phyloP scores from a whole-genome alignment of 352 stramenopile species.

The Pythium sukuiense region DNA sequence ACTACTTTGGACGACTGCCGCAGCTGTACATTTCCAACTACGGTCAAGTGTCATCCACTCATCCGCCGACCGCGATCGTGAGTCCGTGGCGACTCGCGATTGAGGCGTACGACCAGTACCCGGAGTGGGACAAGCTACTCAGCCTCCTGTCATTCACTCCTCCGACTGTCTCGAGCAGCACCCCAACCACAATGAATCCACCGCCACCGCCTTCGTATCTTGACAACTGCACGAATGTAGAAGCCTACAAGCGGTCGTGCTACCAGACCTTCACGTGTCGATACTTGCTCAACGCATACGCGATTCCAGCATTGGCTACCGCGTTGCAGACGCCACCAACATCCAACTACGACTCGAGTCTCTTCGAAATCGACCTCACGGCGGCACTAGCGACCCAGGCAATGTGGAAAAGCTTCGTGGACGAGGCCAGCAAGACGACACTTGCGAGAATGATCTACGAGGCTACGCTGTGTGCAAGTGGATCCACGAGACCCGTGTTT shows the following conservation, averaged over 20 bases:
- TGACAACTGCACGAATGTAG: background rate
- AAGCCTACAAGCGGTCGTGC: background rate
- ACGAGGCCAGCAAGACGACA: background rate
- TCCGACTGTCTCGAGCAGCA: background rate
- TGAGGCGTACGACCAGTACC: conserved; percentile 10
- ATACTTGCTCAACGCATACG: conserved; percentile 3
- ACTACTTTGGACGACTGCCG: conserved; percentile 17
- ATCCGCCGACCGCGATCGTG: background rate
- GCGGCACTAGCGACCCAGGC: conserved; percentile 1
- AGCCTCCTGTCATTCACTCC: conserved; percentile 1
- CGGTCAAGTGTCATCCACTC: too few species aligned
- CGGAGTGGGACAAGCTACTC: conserved; percentile 18
- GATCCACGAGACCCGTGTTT: background rate
- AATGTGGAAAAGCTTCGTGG: background rate
- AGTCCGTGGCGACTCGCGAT: conserved; percentile 3
- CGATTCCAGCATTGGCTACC: background rate
- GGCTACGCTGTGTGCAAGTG: background rate
- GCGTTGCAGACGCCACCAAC: background rate
- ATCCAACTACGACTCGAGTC: background rate
- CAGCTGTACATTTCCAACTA: background rate
- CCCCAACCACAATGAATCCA: background rate
- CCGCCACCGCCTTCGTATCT: background rate
- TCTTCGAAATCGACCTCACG: conserved; percentile 11
- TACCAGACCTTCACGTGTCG: conserved; percentile 10
- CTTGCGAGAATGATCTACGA: conserved; percentile 9